Evolutionary conservation across 352 stramenopile species (phyloP).

Genomic region (Phytopythium chamaehyphon): DNA sequence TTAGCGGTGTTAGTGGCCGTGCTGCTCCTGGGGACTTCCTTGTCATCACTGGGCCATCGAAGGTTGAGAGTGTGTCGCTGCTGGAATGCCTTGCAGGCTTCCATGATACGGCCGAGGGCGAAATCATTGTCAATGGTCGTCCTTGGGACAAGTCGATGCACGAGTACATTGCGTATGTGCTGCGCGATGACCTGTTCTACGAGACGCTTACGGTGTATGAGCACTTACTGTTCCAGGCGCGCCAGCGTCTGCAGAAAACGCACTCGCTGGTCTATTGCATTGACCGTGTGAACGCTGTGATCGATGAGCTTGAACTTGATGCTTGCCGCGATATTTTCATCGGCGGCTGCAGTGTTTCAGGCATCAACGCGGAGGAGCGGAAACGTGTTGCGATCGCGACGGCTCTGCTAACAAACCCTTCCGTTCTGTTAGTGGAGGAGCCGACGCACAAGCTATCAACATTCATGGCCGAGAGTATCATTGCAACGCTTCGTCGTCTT

Average conservation of each 20-base stretch:
- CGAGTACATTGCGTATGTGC: slow-evolving; percentile 53
- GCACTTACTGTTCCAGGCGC: slow-evolving; percentile 84
- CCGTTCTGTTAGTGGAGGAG: slow-evolving; percentile 85
- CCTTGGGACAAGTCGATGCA: slow-evolving; percentile 33
- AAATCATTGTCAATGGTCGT: slow-evolving; percentile 60
- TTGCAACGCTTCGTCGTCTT: slow-evolving; percentile 55
- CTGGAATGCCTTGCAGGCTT: slow-evolving; percentile 89
- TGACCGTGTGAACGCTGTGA: slow-evolving; percentile 50
- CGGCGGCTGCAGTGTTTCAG: slow-evolving; percentile 42
- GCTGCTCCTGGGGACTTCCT: slow-evolving; percentile 44
- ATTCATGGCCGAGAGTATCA: slow-evolving; percentile 58
- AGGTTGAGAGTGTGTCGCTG: slow-evolving; percentile 86
- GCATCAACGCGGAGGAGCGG: slow-evolving; percentile 71
- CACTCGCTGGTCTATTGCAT: slow-evolving; percentile 23
- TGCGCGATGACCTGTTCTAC: slow-evolving; percentile 87
- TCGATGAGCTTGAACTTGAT: slow-evolving; percentile 53
- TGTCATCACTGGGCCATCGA: slow-evolving; percentile 54
- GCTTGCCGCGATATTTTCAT: slow-evolving; percentile 48
- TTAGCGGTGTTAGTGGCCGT: slow-evolving; percentile 40
- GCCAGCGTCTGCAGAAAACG: slow-evolving; percentile 63
- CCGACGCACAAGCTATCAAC: slow-evolving; percentile 63
- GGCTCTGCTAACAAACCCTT: slow-evolving; percentile 76
- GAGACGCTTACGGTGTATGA: slow-evolving; percentile 87
- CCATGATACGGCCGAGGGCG: slow-evolving; percentile 76
- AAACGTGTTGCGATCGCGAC: slow-evolving; percentile 84